Evolutionary conservation across 2,329 filamentous ascomycete genomes (phyloP).

Genomic region (Fusarium staphyleae): DNA sequence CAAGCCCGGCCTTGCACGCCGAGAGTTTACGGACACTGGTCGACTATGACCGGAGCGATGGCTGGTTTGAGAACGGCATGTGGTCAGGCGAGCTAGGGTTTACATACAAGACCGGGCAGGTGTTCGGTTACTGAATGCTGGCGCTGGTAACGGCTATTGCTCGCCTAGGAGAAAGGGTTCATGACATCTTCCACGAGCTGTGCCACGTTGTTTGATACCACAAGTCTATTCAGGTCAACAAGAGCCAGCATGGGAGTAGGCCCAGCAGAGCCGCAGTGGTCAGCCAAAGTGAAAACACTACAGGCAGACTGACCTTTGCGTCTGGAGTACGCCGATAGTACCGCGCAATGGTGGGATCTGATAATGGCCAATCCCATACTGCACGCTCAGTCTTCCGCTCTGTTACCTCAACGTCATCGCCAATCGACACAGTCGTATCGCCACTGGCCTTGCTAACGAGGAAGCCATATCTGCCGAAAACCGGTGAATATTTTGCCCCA

Average conservation of each 20-base stretch:
- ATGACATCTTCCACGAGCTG: conserved; percentile 7
- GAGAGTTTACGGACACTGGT: conserved; percentile 26
- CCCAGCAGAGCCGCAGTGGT: conserved; percentile 24
- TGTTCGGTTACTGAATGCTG: not conserved
- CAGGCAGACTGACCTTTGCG: conserved; percentile 7
- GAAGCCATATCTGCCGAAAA: conserved; percentile 79
- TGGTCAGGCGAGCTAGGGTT: conserved; percentile 5
- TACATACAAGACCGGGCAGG: not conserved
- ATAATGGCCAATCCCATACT: conserved; percentile 58
- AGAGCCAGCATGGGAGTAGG: conserved; percentile 26
- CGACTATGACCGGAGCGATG: conserved; percentile 15
- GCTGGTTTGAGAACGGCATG: conserved; percentile 8
- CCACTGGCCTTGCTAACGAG: conserved; percentile 45
- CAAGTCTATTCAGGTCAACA: conserved; percentile 20
- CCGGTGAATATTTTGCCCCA: conserved; percentile 71
- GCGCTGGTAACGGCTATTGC: not conserved
- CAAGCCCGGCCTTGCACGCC: conserved; percentile 25
- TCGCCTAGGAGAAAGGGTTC: conserved; percentile 10
- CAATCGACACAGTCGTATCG: conserved; percentile 33
- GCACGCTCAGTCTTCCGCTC: conserved; percentile 59
- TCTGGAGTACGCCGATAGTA: conserved; percentile 35
- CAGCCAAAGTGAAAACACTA: conserved; percentile 30
- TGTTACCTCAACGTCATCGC: conserved; percentile 62
- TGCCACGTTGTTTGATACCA: conserved; percentile 1
- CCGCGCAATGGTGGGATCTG: conserved; percentile 32